phyloP scores from a whole-genome alignment of 352 stramenopile genomes.

The Phytopythium kandeliae region DNA sequence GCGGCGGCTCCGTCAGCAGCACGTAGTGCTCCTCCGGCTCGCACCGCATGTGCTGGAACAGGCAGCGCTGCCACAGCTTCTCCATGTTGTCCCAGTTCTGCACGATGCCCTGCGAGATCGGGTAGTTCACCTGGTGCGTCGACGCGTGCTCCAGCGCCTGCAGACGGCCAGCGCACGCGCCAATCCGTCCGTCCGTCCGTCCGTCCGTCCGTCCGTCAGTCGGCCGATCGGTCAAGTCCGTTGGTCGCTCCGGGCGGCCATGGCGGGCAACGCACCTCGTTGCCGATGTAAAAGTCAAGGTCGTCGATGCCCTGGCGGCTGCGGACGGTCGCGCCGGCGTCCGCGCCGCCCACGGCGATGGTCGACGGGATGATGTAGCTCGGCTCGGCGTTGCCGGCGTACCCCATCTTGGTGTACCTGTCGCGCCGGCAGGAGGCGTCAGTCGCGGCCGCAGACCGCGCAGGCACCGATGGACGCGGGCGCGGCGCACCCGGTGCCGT shows the following conservation, averaged over 20 bases:
- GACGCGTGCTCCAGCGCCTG: slow-evolving; percentile 79
- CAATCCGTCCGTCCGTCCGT: too few species aligned
- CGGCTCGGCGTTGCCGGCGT: slow-evolving; percentile 91
- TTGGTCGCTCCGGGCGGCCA: too few species aligned
- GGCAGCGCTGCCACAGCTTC: slow-evolving; percentile 99
- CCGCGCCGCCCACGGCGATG: slow-evolving; percentile 73
- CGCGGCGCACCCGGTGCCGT: slow-evolving; percentile 89
- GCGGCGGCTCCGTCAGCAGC: slow-evolving; percentile 90
- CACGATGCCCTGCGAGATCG: slow-evolving; percentile 99
- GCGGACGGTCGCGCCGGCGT: slow-evolving; percentile 57
- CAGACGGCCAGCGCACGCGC: too few species aligned
- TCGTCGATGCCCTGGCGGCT: slow-evolving; percentile 91
- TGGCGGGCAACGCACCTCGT: slow-evolving; percentile 58
- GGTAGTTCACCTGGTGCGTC: slow-evolving; percentile 95
- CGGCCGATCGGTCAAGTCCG: too few species aligned
- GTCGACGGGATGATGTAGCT: slow-evolving; percentile 96
- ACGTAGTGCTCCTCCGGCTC: slow-evolving; percentile 96
- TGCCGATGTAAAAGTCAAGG: slow-evolving; percentile 95
- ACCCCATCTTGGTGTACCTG: slow-evolving; percentile 97
- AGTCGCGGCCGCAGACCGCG: neutral
- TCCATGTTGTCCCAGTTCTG: slow-evolving; percentile 99
- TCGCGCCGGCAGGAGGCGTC: neutral
- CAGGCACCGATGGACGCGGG: neutral
- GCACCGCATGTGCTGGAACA: slow-evolving; percentile 97
- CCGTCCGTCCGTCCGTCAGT: too few species aligned